phyloP scores from a whole-genome alignment of 2,329 filamentous ascomycete genomes.

The Clathrospora elynae region DNA sequence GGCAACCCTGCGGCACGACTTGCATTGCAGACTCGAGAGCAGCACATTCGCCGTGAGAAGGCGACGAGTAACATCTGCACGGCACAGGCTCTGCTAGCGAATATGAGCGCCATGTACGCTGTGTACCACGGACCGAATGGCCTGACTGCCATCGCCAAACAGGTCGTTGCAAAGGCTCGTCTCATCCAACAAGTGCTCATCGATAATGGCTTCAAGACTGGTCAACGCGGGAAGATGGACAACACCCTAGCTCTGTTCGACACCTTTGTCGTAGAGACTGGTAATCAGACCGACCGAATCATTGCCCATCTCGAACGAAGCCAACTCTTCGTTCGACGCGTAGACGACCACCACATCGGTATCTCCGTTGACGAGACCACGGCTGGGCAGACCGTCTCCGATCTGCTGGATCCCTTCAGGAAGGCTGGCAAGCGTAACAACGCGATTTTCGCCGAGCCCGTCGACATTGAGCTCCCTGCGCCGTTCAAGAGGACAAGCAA shows the following conservation, averaged over 20 bases:
- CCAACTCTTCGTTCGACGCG: slow-evolving; percentile 66
- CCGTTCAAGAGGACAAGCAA: slow-evolving; percentile 70
- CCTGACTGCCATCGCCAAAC: slow-evolving; percentile 80
- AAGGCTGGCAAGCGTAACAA: slow-evolving; percentile 46
- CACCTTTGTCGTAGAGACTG: slow-evolving; percentile 69
- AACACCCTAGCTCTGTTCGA: slow-evolving; percentile 73
- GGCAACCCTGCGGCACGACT: slow-evolving; percentile 81
- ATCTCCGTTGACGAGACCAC: slow-evolving; percentile 82
- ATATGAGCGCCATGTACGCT: slow-evolving; percentile 95
- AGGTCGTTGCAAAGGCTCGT: slow-evolving; percentile 72
- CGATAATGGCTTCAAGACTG: slow-evolving; percentile 67
- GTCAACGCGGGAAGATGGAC: slow-evolving; percentile 61
- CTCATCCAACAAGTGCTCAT: slow-evolving; percentile 69
- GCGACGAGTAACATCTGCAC: slow-evolving; percentile 98
- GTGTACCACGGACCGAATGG: slow-evolving; percentile 90
- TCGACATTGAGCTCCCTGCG: slow-evolving; percentile 52
- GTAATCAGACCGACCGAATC: slow-evolving; percentile 58
- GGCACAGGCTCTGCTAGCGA: slow-evolving; percentile 88
- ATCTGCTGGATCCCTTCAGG: slow-evolving; percentile 63
- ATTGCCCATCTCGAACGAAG: slow-evolving; percentile 58
- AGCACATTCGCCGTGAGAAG: slow-evolving; percentile 95
- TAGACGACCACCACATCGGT: slow-evolving; percentile 66
- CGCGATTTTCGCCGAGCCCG: slow-evolving; percentile 15
- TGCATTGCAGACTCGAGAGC: slow-evolving; percentile 89
- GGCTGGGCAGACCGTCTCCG: slow-evolving; percentile 59